phyloP scores from a whole-genome alignment of 78 protist species.

The Salpingoeca rosetta region DNA sequence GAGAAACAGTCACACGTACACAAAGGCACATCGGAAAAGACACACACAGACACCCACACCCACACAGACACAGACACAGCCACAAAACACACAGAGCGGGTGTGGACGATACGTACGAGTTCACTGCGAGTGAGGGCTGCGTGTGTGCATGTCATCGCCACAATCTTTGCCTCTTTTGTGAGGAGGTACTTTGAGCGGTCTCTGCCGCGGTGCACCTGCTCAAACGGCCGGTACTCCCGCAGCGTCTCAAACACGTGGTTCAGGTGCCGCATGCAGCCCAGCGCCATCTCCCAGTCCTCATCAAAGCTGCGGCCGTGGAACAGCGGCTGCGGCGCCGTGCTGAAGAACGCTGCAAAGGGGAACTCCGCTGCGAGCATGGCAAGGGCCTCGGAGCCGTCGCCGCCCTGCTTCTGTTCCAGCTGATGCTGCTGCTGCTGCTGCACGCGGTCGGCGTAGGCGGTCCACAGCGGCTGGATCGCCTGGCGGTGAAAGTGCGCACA shows the following conservation, averaged over 20 bases:
- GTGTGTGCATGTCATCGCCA: constrained; percentile 97
- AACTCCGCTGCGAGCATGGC: not conserved
- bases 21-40: no score
- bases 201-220: constrained; percentile 61
- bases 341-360: constrained; percentile 23
- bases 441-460: not conserved
- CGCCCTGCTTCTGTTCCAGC: no score
- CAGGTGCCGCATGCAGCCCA: constrained; percentile 44
- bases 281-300: not conserved
- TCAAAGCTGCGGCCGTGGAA: not conserved
- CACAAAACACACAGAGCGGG: no score
- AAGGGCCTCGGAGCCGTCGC: not conserved
- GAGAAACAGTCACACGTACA: no score
- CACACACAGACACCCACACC: no score
- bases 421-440: not conserved
- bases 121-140: constrained; percentile 78
- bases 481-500: constrained; percentile 66
- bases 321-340: constrained; percentile 23
- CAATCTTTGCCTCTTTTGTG: constrained; percentile 70
- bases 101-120: no score
- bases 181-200: constrained; percentile 81
- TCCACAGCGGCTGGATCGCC: constrained; percentile 26
- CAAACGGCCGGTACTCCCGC: constrained; percentile 71
- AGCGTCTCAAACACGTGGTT: constrained; percentile 59
- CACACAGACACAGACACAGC: no score